These are phyloP conservation scores for Populus deltoides DNA, from an alignment of 345 rosid genomes.

Conservation along the genomic window DNA sequence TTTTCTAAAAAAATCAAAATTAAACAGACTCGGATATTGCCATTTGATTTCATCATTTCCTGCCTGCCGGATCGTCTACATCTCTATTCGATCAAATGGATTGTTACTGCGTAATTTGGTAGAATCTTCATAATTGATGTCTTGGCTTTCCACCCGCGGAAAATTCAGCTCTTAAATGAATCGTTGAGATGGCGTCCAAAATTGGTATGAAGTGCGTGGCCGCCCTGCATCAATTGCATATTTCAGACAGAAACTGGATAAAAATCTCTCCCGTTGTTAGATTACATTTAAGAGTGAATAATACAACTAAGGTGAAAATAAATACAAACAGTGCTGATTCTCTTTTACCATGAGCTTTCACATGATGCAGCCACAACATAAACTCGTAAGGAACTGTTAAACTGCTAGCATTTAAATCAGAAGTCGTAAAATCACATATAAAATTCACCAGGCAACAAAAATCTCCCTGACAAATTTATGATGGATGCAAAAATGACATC, in stretches of 20 bases:
- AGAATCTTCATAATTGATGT: neutral
- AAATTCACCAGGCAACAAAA: neutral
- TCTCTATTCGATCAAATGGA: neutral
- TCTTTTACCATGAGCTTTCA: neutral
- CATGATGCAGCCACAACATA: neutral
- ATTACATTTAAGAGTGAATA: neutral
- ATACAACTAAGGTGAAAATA: neutral
- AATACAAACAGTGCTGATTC: no score
- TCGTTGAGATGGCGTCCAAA: conserved; percentile 38
- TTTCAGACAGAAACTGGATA: conserved; percentile 1
- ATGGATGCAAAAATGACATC: neutral
- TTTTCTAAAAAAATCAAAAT: no score
- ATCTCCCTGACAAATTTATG: neutral
- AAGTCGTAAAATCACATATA: neutral
- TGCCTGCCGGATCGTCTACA: no score
- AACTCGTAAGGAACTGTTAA: neutral
- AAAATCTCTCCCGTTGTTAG: neutral
- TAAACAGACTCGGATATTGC: no score
- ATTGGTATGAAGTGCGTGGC: conserved; percentile 54
- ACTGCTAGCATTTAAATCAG: neutral
- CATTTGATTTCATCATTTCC: no score
- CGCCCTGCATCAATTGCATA: conserved; percentile 42
- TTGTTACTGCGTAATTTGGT: neutral
- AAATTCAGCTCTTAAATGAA: neutral
- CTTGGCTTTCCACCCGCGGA: neutral